Evolutionary conservation across 2,329 filamentous ascomycete species (phyloP).

Genomic region (Verticillium isaacii): DNA sequence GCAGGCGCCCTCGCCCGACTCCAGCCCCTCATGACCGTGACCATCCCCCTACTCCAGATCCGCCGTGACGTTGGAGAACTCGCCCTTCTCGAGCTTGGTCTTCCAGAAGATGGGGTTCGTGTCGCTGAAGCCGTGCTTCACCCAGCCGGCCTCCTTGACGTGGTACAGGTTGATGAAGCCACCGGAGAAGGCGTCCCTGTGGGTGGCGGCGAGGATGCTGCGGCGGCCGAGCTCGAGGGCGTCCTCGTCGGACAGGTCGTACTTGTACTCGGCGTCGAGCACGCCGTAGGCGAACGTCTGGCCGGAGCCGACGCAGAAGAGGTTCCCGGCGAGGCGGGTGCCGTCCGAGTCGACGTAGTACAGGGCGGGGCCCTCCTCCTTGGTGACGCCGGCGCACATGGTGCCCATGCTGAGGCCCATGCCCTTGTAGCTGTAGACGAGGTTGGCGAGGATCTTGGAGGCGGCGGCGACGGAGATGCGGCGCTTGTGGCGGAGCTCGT

Average conservation of each 20-base stretch:
- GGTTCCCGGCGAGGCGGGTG: conserved; percentile 84
- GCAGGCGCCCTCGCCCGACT: background rate
- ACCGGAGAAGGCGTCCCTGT: conserved; percentile 97
- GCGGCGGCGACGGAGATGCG: conserved; percentile 96
- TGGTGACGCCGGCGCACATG: conserved; percentile 97
- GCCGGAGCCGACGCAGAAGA: conserved; percentile 97
- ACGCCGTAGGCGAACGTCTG: conserved; percentile 99
- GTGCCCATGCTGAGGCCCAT: conserved; percentile 99
- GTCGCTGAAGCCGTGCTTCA: conserved; percentile 95
- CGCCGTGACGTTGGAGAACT: conserved; percentile 93
- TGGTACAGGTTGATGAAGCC: conserved; percentile 99
- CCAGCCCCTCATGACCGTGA: conserved; percentile 2
- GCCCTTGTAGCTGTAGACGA: conserved; percentile 98
- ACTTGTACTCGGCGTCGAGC: conserved; percentile 89
- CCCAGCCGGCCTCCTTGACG: conserved; percentile 98
- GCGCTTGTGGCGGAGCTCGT: conserved; percentile 98
- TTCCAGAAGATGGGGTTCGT: conserved; percentile 99
- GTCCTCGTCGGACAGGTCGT: conserved; percentile 81
- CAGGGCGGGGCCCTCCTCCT: conserved; percentile 90
- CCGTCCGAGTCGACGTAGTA: conserved; percentile 99
- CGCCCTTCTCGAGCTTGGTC: conserved; percentile 96
- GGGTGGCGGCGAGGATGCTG: conserved; percentile 92
- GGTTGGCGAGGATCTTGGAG: conserved; percentile 96
- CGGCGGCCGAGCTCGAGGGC: conserved; percentile 86
- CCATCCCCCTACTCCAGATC: conserved; percentile 49